Evolutionary conservation across 495 filamentous ascomycete genomes (phyloP).

Genomic region (Chaetomidium leptoderma): DNA sequence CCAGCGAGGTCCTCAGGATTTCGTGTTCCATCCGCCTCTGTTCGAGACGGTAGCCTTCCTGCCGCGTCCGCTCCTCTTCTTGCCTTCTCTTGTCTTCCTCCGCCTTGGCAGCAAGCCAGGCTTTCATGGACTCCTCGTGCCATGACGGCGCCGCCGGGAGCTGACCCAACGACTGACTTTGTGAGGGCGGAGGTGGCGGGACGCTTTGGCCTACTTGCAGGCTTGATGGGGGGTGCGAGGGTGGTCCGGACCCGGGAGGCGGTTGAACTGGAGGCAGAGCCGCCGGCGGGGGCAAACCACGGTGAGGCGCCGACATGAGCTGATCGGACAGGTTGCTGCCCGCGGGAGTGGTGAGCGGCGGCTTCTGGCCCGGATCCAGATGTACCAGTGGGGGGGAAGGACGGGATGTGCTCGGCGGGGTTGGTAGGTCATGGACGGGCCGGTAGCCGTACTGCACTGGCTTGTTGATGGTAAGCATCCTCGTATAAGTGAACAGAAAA

Average conservation of each 20-base stretch:
- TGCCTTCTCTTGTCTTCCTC: slow-evolving; percentile 86
- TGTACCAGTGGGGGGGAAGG: slow-evolving; percentile 55
- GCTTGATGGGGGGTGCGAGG: slow-evolving; percentile 28
- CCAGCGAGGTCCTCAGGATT: slow-evolving; percentile 76
- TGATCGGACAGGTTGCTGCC: slow-evolving; percentile 42
- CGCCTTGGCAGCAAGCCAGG: slow-evolving; percentile 74
- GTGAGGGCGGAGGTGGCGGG: slow-evolving; percentile 38
- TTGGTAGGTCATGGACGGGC: slow-evolving; percentile 66
- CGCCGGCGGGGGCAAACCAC: slow-evolving; percentile 69
- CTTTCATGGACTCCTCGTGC: slow-evolving; percentile 77
- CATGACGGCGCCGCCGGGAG: slow-evolving; percentile 66
- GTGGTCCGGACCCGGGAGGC: slow-evolving; percentile 32
- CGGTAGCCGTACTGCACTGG: slow-evolving; percentile 61
- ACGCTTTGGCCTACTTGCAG: slow-evolving; percentile 31
- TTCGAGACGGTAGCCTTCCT: slow-evolving; percentile 72
- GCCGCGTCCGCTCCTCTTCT: slow-evolving; percentile 83
- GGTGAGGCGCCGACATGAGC: slow-evolving; percentile 68
- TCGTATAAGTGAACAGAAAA: slow-evolving; percentile 28
- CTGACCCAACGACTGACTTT: slow-evolving; percentile 44
- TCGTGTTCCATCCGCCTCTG: slow-evolving; percentile 74
- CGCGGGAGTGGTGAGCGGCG: slow-evolving; percentile 36
- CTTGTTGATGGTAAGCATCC: slow-evolving; percentile 67
- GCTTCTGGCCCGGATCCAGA: slow-evolving; percentile 47
- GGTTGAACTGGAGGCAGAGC: slow-evolving; percentile 62
- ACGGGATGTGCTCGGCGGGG: slow-evolving; percentile 55